Percentiles rank a stretch among this genome's conserved stretches.
These are phyloP conservation scores for Aspergillus pseudoterreus DNA, from an alignment of 2,329 filamentous ascomycete genomes.

Conservation along the genomic window DNA sequence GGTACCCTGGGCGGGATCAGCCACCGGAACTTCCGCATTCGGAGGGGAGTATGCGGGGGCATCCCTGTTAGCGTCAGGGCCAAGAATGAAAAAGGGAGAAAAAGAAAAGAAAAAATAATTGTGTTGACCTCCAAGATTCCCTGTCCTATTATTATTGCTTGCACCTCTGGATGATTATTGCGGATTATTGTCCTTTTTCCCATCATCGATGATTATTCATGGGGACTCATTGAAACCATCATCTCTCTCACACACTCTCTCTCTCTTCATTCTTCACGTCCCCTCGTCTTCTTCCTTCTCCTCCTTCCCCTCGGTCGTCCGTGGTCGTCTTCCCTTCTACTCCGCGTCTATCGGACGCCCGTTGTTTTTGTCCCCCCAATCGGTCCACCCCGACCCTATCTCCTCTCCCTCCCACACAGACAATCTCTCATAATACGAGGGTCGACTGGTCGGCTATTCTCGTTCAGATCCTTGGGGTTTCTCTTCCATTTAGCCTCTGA, in stretches of 20 bases:
- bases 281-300: conserved; percentile 1
- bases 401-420: conserved; percentile 1
- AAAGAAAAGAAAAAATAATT: conserved; percentile 4
- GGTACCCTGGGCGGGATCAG: conserved; percentile 14
- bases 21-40: conserved; percentile 13
- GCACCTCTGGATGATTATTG: not conserved
- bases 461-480: not conserved
- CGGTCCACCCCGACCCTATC: conserved; percentile 6
- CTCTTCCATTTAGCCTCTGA: not conserved
- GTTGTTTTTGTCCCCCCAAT: conserved; percentile 2
- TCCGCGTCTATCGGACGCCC: not conserved
- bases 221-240: not conserved
- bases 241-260: conserved; percentile 1
- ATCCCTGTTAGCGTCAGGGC: conserved; percentile 11
- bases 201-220: not conserved
- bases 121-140: conserved; percentile 4
- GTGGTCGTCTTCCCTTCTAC: not conserved
- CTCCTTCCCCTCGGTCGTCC: conserved; percentile 2
- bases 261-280: not conserved
- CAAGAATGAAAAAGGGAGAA: conserved; percentile 11
- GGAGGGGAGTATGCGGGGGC: conserved; percentile 16
- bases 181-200: not conserved
- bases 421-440: not conserved
- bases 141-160: not conserved
- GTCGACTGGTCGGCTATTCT: conserved; percentile 3